Base-by-base conservation (phyloP, 208 protist species). In the Novymonas esmeraldas region DNA sequence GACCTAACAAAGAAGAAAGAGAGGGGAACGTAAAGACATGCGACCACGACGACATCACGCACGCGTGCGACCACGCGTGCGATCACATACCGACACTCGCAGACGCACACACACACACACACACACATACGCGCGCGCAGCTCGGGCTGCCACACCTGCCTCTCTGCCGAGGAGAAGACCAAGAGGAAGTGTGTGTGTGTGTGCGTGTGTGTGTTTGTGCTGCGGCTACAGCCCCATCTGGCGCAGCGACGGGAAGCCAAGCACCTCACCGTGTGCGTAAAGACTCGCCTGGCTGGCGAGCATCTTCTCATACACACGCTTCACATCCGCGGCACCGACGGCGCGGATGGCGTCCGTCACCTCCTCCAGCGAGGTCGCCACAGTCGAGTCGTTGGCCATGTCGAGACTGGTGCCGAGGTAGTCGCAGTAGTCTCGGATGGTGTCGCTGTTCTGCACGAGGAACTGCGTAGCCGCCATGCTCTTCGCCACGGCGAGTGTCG, bases 391-490 rank as follows among this genome's bases (percentile, higher is more conserved):
- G 31, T 46, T 42, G 55, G 76, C 76, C 9, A 87, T 14, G n/a
- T 73, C 44, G 49, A 95, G 70, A 57, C 78, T 84, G 44, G 87
- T 95, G 45, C 87, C 88, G 72, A 96, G 80, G 77, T 89, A 94
- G 70, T 96, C 91, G 75, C 85, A 92, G 71, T 94, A 89, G 78
- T 93, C 87, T 50, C 87, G 86, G 41, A 87, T 68, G 24, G 66
- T 85, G 54, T 95, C 89, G 59, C 76, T 79, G 48, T 83, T 74
- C 50, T 85, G 73, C 73, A 79, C 85, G 42, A 74, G 44, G 57
- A 85, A 84, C 41, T 79, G 76, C 6, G 81, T 72, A n/a, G 64
- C 72, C 33, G 91, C 91, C 34, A 81, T 85, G 26, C 62, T 72
- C 75, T 94, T 93, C 26, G 89, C 91, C 16, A 71, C 58, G 20